phyloP scores from a whole-genome alignment of 768 basidiomycete genomes.

The Strobilomyces dryophilus region DNA sequence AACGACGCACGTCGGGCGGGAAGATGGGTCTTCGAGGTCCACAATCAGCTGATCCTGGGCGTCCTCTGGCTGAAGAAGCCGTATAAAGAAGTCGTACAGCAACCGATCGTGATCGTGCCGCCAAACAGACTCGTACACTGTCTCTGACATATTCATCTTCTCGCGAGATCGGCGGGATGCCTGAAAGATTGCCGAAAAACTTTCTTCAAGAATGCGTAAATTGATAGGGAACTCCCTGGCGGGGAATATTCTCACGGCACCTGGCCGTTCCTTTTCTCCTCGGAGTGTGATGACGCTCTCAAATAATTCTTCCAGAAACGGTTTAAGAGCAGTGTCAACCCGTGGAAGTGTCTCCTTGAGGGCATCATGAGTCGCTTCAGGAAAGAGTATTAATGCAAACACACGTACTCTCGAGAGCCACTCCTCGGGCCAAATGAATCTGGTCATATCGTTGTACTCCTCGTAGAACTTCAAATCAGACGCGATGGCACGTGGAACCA shows the following conservation, averaged over 20 bases:
- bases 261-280: background rate
- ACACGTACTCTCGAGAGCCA: conserved; percentile 4
- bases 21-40: background rate
- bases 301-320: conserved; percentile 3
- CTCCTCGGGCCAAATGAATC: conserved; percentile 8
- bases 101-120: conserved; percentile 9
- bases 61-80: background rate
- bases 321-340: conserved; percentile 9
- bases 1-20: conserved; percentile 2
- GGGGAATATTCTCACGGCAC: background rate
- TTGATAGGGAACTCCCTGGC: conserved; percentile 2
- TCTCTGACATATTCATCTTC: background rate
- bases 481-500: conserved; percentile 2
- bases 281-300: background rate
- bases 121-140: background rate
- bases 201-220: conserved; percentile 2
- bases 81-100: conserved; percentile 9
- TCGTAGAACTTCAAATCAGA: background rate
- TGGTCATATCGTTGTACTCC: conserved; percentile 2
- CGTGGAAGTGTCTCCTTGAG: conserved; percentile 4
- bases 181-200: conserved; percentile 11
- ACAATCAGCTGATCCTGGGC: background rate
- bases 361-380: too few species aligned
- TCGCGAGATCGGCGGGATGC: conserved; percentile 7
- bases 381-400: too few species aligned